Base-by-base conservation (phyloP, 1,284 basidiomycete species). In the Mycena sp. region DNA sequence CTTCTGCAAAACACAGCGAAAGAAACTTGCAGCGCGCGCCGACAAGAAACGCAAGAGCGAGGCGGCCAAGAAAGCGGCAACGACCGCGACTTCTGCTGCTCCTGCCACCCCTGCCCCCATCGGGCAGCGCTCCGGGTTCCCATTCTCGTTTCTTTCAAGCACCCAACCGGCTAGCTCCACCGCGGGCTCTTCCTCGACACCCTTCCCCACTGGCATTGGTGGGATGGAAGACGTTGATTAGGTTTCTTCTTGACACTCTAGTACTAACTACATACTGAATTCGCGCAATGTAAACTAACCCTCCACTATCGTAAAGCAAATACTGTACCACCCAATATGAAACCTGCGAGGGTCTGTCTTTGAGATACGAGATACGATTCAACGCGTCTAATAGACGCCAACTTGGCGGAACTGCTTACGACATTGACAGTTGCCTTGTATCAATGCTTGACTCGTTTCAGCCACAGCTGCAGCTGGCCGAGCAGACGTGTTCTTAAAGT, bases 1-100 rank as follows among this genome's bases (percentile, higher is more conserved):
- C 0, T 90, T 89, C 70, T 81, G 80, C 49, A 83, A 84, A 67
- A 63, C 72, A 4, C 86, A 90, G 67, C 73, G 80, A 28, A 79
- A 83, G 66, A 81, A 76, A 41, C 59, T 77, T 14, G 69, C 70
- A 54, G 44, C 54, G 26, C 56, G 61, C 17, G n/a, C n/a, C n/a
- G 67, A 72, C 49, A 65, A 70, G 57, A 58, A 55, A 29, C 65
- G 54, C 45, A 68, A 65, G 55, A 62, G 40, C 19, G 61, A 69
- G 44, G 63, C 63, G 29, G 56, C 38, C 4, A 67, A 32, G 41
- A 65, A 52, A 44, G 51, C 64, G 35, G 49, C 63, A 21, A 57
- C 64, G 19, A 37, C 62, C n/a, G 32, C 58, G 28, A 35, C 52
- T 61, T 35, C 53, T 43, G 37, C 61, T 26, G 56, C 61, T 25